Evolutionary conservation across 2,329 filamentous ascomycete species (phyloP), one percentile per base, ranked within the genome.

Genomic region (Claviceps purpurea): DNA sequence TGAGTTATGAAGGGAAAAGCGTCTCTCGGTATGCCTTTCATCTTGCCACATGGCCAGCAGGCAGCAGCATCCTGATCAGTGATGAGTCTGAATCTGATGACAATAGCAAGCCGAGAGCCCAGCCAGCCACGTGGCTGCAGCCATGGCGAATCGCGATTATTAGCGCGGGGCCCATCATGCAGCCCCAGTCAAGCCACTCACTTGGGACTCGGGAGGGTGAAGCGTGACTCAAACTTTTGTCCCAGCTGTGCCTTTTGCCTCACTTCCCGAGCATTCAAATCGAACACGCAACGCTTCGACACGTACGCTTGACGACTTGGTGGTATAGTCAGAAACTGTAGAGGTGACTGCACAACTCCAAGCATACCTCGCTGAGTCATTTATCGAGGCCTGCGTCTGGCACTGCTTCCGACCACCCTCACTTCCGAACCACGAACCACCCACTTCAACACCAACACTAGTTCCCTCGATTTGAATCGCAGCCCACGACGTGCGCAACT

Each of bases 191-290:
- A 44, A 11, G n/a, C 41, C 20, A 44, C 42, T 14, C 20, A 24
- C 18, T 18, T 18, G 18, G 18, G 18, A 18, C 18, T 18, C 18
- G 18, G 18, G 18, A 18, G 18, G 18, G 18, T 18, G 18, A 18
- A 18, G 4, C 40, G 62, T 68, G 65, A 66, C 64, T 68, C 68
- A 65, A 68, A 68, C 49, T 58, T 53, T 57, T 26, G 47, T 18
- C 51, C 52, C 54, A 51, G 47, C 51, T 50, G 40, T 50, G 47
- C 39, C 43, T 45, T 8, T 49, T 16, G 53, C 46, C 34, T 20
- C 16, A 41, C 26, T 11, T 34, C 34, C 8, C 26, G 7, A 16
- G 44, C 7, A 18, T 18, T 13, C 26, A 18, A 34, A 22, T 18
- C 26, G 5, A 34, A 22, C 24, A 16, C 24, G 26, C 37, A 18